Evolutionary conservation across 108 stramenopile genomes (phyloP).

Genomic region (Chaetoceros muelleri): DNA sequence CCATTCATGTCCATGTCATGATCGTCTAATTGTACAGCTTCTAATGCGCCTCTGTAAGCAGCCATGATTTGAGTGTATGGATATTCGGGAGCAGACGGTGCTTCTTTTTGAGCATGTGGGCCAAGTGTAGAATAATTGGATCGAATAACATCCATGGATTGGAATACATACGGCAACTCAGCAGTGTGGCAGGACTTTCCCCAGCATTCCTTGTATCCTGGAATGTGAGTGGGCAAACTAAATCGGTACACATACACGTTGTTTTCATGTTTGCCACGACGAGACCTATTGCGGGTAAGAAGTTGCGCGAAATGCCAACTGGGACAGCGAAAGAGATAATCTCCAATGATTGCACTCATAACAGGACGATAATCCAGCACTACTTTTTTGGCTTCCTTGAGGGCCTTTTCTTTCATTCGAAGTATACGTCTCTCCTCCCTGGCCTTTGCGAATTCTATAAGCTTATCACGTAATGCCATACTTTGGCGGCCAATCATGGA

Average conservation of each 20-base stretch:
- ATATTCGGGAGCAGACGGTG: conserved; percentile 44
- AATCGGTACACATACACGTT: conserved; percentile 79
- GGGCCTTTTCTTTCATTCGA: conserved; percentile 21
- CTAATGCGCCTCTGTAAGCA: conserved; percentile 32
- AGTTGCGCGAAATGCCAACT: conserved; percentile 55
- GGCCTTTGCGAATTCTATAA: conserved; percentile 9
- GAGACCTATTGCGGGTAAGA: conserved; percentile 26
- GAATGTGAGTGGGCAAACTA: conserved; percentile 66
- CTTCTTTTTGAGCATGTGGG: conserved; percentile 36
- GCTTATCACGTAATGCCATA: not conserved
- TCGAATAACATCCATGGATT: conserved; percentile 55
- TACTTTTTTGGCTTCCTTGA: conserved; percentile 52
- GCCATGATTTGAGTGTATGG: conserved; percentile 43
- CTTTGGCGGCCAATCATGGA: not conserved
- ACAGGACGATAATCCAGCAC: conserved; percentile 74
- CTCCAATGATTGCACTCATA: conserved; percentile 67
- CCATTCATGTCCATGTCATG: conserved; percentile 9
- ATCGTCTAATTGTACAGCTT: conserved; percentile 14
- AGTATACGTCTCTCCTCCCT: conserved; percentile 13
- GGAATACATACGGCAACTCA: conserved; percentile 77
- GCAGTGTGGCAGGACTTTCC: conserved; percentile 79
- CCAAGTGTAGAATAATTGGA: conserved; percentile 43
- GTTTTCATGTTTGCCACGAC: conserved; percentile 11
- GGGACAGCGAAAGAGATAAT: conserved; percentile 83
- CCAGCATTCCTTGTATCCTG: conserved; percentile 70